phyloP scores from a whole-genome alignment of 2,329 filamentous ascomycete genomes.

The Ophiosphaerella korrae region DNA sequence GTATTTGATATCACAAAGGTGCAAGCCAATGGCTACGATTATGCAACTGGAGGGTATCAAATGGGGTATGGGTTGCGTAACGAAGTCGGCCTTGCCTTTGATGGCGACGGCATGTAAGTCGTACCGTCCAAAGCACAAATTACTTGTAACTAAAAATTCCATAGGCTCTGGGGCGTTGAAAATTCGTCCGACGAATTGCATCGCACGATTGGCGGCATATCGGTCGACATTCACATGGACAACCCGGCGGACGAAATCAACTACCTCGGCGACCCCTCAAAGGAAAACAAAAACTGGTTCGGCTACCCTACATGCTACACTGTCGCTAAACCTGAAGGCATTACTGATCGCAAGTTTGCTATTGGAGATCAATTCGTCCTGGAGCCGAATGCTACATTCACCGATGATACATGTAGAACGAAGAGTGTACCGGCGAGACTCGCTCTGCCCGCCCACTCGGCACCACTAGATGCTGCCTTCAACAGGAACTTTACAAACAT shows the following conservation, averaged over 20 bases:
- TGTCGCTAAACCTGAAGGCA: constrained; percentile 54
- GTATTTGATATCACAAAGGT: constrained; percentile 56
- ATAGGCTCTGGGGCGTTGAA: constrained; percentile 60
- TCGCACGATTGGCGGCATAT: constrained; percentile 55
- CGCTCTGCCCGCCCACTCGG: constrained; percentile 30
- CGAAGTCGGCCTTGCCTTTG: constrained; percentile 67
- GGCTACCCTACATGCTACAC: constrained; percentile 73
- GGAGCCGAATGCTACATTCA: constrained; percentile 35
- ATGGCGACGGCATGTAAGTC: constrained; percentile 55
- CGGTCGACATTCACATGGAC: constrained; percentile 64
- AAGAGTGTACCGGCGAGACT: constrained; percentile 24
- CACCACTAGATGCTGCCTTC: constrained; percentile 36
- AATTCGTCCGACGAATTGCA: constrained; percentile 69
- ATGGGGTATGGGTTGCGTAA: constrained; percentile 72
- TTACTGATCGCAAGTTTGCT: constrained; percentile 28
- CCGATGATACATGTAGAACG: constrained; percentile 29
- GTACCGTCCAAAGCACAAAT: no score
- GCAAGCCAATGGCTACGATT: constrained; percentile 40
- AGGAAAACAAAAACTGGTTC: constrained; percentile 59
- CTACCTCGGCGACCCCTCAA: constrained; percentile 62
- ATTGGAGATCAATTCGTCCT: constrained; percentile 38
- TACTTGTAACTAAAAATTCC: not conserved
- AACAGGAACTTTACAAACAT: constrained; percentile 26
- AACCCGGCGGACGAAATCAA: constrained; percentile 78
- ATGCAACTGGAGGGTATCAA: constrained; percentile 56